Evolutionary conservation across 768 basidiomycete genomes (phyloP).

Genomic region (Auriscalpium vulgare): DNA sequence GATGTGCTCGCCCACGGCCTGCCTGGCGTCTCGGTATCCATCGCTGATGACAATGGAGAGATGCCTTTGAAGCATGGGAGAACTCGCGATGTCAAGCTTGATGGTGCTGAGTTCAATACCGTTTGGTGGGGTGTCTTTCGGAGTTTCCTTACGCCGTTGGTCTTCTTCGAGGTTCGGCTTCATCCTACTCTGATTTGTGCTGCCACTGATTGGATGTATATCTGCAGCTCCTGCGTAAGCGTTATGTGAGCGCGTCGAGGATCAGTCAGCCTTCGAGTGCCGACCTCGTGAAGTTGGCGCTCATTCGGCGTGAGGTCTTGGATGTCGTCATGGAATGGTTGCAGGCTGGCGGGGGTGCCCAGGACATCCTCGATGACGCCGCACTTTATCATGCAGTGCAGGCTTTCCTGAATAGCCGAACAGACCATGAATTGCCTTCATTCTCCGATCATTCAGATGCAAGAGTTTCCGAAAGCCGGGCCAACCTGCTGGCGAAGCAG

Average conservation of each 20-base stretch:
- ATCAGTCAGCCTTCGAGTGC: constrained; percentile 32
- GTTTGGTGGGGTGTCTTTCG: constrained; percentile 84
- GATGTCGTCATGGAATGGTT: constrained; percentile 68
- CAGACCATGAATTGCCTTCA: constrained; percentile 45
- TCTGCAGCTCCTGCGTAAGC: constrained; percentile 63
- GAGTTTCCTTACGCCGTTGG: constrained; percentile 72
- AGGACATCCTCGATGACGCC: constrained; percentile 68
- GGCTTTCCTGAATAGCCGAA: constrained; percentile 48
- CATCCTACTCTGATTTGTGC: neutral
- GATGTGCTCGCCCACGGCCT: constrained; percentile 72
- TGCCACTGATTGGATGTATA: constrained; percentile 2
- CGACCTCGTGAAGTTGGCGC: constrained; percentile 43
- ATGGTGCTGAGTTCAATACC: constrained; percentile 61
- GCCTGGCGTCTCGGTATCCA: constrained; percentile 68
- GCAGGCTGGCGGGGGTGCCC: constrained; percentile 62
- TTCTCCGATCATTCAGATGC: constrained; percentile 1
- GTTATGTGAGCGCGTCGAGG: constrained; percentile 49
- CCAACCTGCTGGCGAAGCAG: neutral
- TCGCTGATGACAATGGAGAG: constrained; percentile 83
- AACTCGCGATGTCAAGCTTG: constrained; percentile 64
- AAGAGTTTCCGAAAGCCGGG: constrained; percentile 8
- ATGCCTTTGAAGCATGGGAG: constrained; percentile 69
- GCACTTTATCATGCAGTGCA: constrained; percentile 53
- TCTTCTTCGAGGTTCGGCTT: constrained; percentile 71
- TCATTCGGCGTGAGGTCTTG: constrained; percentile 53